Percentiles rank a stretch among this genome's conserved stretches.
Conservation (phyloP, 2,329 filamentous ascomycete genomes). For the Alternaria sp. region DNA sequence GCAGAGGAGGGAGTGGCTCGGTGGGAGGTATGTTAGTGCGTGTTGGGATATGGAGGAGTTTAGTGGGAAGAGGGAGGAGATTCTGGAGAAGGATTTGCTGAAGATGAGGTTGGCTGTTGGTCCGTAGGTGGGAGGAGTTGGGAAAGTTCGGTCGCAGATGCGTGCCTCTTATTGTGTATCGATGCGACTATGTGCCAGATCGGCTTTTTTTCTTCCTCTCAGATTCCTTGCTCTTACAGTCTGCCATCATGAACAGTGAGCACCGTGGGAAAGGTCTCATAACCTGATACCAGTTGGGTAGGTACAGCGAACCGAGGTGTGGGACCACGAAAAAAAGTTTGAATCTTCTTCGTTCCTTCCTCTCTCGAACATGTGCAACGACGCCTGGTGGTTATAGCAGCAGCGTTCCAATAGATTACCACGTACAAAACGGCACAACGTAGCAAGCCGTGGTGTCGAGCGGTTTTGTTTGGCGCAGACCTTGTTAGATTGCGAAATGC, state of each 20-base stretch:
- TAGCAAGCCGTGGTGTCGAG: background rate
- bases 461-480: background rate
- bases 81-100: conserved; percentile 20
- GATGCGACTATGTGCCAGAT: background rate
- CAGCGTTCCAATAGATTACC: background rate
- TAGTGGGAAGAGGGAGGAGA: conserved; percentile 15
- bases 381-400: background rate
- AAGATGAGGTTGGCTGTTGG: conserved; percentile 23
- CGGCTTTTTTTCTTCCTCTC: too few relatives aligned
- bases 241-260: too few relatives aligned
- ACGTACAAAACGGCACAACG: background rate
- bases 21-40: conserved; percentile 32
- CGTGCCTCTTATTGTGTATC: background rate
- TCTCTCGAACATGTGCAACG: background rate
- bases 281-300: background rate
- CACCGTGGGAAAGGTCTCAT: too few relatives aligned
- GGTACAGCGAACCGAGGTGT: background rate
- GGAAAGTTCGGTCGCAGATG: accelerated
- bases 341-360: too few relatives aligned
- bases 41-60: conserved; percentile 43
- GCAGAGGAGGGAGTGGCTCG: conserved; percentile 33
- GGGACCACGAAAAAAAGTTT: background rate
- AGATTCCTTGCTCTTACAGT: background rate
- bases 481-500: conserved; percentile 9
- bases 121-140: background rate